phyloP scores from a whole-genome alignment of 441 rosid species.

The Gossypium gossypioides region DNA sequence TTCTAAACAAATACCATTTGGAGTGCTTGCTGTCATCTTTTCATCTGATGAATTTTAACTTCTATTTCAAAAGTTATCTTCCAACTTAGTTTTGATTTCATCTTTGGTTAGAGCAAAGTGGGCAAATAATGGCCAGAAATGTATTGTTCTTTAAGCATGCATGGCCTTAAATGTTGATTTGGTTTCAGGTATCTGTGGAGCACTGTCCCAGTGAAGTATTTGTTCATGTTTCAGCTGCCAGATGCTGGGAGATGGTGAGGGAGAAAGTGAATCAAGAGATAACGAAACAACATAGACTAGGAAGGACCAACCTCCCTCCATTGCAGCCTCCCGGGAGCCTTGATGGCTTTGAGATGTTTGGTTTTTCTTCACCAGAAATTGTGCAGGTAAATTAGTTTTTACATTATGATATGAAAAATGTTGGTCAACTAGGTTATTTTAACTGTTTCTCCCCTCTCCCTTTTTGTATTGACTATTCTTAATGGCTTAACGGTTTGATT shows the following conservation, averaged over 20 bases:
- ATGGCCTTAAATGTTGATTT: constrained; percentile 6
- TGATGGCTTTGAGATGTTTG: constrained; percentile 95
- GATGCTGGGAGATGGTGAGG: constrained; percentile 99
- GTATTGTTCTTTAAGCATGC: not conserved
- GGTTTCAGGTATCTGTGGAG: constrained; percentile 76
- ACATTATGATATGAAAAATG: not conserved
- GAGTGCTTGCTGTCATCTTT: not conserved
- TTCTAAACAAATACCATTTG: not conserved
- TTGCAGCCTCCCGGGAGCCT: constrained; percentile 95
- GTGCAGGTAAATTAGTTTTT: constrained; percentile 58
- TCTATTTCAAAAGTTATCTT: not conserved
- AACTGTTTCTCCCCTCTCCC: not conserved
- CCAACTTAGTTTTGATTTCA: not conserved
- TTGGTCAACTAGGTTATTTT: not conserved
- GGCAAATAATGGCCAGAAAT: not conserved
- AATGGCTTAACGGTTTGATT: not conserved
- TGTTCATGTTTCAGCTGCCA: constrained; percentile 66
- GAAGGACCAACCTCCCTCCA: constrained; percentile 72
- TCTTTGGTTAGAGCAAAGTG: not conserved
- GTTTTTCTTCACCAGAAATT: constrained; percentile 85
- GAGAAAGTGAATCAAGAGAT: constrained; percentile 93
- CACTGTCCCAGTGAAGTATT: constrained; percentile 70
- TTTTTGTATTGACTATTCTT: not conserved
- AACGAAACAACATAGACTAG: constrained; percentile 67
- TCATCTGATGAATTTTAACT: not conserved